phyloP scores from a whole-genome alignment of 306 rosid genomes.

The Begonia loranthoides region DNA sequence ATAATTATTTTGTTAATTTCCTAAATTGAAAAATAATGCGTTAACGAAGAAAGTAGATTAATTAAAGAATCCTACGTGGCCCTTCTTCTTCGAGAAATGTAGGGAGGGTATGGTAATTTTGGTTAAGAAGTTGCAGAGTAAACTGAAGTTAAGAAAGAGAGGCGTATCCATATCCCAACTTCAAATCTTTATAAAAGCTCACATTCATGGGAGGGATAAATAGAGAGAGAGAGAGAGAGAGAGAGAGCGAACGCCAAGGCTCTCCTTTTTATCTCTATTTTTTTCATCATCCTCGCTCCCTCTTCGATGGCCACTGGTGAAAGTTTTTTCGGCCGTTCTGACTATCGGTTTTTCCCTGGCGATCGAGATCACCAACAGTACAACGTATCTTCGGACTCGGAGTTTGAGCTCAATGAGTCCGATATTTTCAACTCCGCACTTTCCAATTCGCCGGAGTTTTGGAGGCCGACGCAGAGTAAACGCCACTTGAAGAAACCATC shows the following conservation, averaged over 20 bases:
- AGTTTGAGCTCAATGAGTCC: conserved; percentile 67
- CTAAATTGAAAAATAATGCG: no score
- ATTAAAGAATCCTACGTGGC: conserved; percentile 12
- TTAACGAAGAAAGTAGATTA: no score
- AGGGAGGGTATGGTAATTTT: conserved; percentile 18
- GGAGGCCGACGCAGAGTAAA: conserved; percentile 19
- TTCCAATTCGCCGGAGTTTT: conserved; percentile 47
- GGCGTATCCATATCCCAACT: conserved; percentile 44
- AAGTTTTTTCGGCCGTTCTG: conserved; percentile 25
- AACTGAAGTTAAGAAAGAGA: conserved; percentile 2
- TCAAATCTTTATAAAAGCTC: conserved; percentile 10
- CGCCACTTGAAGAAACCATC: conserved; percentile 20
- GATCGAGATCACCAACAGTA: conserved; percentile 20
- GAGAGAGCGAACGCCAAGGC: conserved; percentile 3
- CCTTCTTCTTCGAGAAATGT: conserved; percentile 2
- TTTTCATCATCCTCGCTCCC: background rate
- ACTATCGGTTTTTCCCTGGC: conserved; percentile 38
- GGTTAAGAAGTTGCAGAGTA: background rate
- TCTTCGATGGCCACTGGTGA: conserved; percentile 47
- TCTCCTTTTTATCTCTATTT: background rate
- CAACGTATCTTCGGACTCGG: conserved; percentile 24
- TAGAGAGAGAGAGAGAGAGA: background rate
- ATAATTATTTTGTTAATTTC: no score
- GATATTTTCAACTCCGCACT: conserved; percentile 45
- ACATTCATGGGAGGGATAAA: background rate